Percentiles rank a stretch among this genome's conserved stretches.
Conservation (phyloP, 495 filamentous ascomycete species). For the Aspergillus taichungensis region DNA sequence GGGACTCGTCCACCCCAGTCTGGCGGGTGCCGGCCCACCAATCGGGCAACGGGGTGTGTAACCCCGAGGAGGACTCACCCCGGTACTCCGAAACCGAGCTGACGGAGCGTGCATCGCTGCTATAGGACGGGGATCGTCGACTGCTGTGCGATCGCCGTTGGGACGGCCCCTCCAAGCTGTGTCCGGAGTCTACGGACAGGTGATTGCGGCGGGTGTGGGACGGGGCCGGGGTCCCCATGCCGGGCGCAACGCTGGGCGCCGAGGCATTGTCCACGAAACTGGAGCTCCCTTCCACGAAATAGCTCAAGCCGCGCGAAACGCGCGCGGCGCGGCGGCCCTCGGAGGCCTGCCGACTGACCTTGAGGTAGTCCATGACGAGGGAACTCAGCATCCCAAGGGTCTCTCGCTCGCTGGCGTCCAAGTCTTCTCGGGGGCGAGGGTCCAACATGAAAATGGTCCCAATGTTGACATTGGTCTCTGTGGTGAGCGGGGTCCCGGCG, state of each 20-base stretch:
- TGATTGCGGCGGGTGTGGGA: slow-evolving; percentile 20
- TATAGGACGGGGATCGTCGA: slow-evolving; percentile 6
- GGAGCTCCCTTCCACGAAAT: slow-evolving; percentile 51
- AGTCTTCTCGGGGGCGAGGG: slow-evolving; percentile 25
- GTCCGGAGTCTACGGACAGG: slow-evolving; percentile 21
- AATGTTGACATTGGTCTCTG: slow-evolving; percentile 58
- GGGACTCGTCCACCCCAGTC: slow-evolving; percentile 30
- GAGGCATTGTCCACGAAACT: slow-evolving; percentile 33
- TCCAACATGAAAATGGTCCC: slow-evolving; percentile 64
- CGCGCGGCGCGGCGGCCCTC: slow-evolving; percentile 50
- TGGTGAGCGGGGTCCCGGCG: slow-evolving; percentile 49
- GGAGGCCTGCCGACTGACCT: slow-evolving; percentile 45
- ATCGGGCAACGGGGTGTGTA: slow-evolving; percentile 27
- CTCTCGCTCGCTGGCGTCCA: slow-evolving; percentile 28
- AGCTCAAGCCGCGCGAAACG: slow-evolving; percentile 52
- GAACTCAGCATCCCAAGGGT: slow-evolving; percentile 39
- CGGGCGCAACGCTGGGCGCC: slow-evolving; percentile 13
- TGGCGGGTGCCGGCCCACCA: slow-evolving; percentile 28
- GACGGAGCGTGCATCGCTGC: slow-evolving; percentile 23
- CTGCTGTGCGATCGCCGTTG: slow-evolving; percentile 9
- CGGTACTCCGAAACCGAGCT: slow-evolving; percentile 24
- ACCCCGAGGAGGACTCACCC: slow-evolving; percentile 16
- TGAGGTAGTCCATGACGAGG: slow-evolving; percentile 56
- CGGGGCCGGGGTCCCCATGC: slow-evolving; percentile 18
- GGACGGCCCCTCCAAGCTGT: slow-evolving; percentile 18